These are phyloP conservation scores for Dalbergia oliveri DNA, from an alignment of 306 rosid genomes.

Conservation along the genomic window DNA sequence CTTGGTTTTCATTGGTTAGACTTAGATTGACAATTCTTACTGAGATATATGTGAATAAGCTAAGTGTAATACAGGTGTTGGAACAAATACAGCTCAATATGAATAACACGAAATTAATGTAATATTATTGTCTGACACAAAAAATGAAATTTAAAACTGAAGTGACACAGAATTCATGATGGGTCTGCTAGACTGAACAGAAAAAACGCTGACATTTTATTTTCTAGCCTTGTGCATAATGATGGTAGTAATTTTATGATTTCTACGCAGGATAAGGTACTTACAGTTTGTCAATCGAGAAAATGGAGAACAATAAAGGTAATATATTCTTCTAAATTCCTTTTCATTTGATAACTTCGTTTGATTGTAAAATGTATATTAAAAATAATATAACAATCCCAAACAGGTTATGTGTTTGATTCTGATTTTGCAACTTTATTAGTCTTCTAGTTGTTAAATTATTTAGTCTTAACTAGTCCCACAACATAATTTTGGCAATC, in stretches of 20 bases:
- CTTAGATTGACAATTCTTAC: conserved; percentile 10
- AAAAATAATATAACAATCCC: conserved; percentile 22
- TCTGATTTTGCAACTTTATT: conserved; percentile 35
- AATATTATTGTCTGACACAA: neutral
- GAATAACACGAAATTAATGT: neutral
- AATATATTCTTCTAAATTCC: conserved; percentile 27
- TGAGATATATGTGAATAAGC: conserved; percentile 12
- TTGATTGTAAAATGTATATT: conserved; percentile 18
- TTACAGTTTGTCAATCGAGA: conserved; percentile 84
- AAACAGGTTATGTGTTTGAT: conserved; percentile 18
- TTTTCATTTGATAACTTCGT: conserved; percentile 1
- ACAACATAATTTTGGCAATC: conserved; percentile 32
- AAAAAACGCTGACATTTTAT: conserved; percentile 7
- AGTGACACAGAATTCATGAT: conserved; percentile 5
- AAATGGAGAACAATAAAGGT: conserved; percentile 66
- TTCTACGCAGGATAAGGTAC: conserved; percentile 79
- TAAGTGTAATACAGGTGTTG: conserved; percentile 1
- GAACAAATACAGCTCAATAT: neutral
- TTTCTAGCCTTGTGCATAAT: conserved; percentile 43
- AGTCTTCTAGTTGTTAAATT: conserved; percentile 10
- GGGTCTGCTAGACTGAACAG: conserved; percentile 10
- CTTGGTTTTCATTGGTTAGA: neutral
- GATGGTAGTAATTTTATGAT: conserved; percentile 41
- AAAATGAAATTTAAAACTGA: conserved; percentile 37
- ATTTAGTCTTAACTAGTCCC: conserved; percentile 24